A percentile compares a stretch with the other conserved stretches of the same genome.
phyloP scores from a whole-genome alignment of 805 yeast genomes.

The Starmerella gropengiesseri region DNA sequence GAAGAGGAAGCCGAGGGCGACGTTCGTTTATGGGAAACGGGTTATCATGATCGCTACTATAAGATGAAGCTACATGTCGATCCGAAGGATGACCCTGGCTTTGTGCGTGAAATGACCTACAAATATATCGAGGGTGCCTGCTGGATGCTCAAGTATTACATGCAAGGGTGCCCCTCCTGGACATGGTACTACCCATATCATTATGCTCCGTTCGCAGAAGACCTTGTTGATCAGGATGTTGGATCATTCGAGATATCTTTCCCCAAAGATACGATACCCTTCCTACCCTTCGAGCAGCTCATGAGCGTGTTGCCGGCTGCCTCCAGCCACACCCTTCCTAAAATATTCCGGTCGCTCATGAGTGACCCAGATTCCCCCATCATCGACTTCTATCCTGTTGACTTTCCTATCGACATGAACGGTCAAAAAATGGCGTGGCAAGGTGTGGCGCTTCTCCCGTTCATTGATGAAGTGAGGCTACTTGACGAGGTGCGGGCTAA shows the following conservation, averaged over 20 bases:
- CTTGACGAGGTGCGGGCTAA: conserved; percentile 59
- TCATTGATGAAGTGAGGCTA: conserved; percentile 75
- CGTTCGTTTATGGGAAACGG: conserved; percentile 74
- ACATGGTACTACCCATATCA: conserved; percentile 95
- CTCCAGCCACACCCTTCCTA: conserved; percentile 71
- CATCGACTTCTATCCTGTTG: conserved; percentile 79
- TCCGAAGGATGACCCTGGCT: conserved; percentile 40
- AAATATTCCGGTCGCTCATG: conserved; percentile 70
- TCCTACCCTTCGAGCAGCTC: conserved; percentile 86
- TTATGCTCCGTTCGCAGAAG: conserved; percentile 95
- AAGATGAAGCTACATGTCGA: conserved; percentile 54
- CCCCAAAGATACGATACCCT: conserved; percentile 54
- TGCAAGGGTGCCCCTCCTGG: conserved; percentile 98
- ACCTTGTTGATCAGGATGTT: conserved; percentile 46
- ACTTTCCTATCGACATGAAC: conserved; percentile 81
- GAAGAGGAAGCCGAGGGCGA: conserved; percentile 34
- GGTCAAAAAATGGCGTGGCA: conserved; percentile 98
- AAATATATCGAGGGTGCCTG: conserved; percentile 87
- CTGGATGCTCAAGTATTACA: conserved; percentile 91
- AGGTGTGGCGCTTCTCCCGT: conserved; percentile 84
- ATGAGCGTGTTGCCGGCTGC: conserved; percentile 97
- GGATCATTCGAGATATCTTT: conserved; percentile 46
- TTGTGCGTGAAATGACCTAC: conserved; percentile 49
- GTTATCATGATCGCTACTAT: conserved; percentile 76
- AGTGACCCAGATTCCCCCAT: conserved; percentile 83